Conservation (phyloP, 1,139 yeast species). For the Zygoascus meyerae region DNA sequence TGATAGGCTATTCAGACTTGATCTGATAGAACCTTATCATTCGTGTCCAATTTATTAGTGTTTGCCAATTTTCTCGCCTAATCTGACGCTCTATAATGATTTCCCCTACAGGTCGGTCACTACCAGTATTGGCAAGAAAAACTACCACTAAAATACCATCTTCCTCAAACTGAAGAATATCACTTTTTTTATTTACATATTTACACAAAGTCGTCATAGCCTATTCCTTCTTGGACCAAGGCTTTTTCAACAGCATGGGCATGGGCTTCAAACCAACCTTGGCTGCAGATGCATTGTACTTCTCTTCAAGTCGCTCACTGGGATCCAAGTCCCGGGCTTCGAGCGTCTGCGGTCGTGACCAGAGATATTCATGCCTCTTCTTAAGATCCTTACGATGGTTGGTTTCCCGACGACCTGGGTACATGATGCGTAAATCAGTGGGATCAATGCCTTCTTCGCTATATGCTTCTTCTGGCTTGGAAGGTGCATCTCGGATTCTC, state of each 20-base stretch:
- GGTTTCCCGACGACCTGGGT: constrained; percentile 67
- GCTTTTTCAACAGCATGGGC: constrained; percentile 10
- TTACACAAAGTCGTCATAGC: too few relatives aligned
- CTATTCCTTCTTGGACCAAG: not conserved
- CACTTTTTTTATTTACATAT: too few relatives aligned
- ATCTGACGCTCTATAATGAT: too few relatives aligned
- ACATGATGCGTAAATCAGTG: constrained; percentile 46
- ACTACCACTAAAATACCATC: too few relatives aligned
- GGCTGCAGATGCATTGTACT: constrained; percentile 9
- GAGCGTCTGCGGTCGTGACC: constrained; percentile 9
- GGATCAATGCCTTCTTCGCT: constrained; percentile 52
- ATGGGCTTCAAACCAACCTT: constrained; percentile 10
- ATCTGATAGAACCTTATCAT: too few relatives aligned
- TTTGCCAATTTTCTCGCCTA: too few relatives aligned
- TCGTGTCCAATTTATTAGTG: too few relatives aligned
- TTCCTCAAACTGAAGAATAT: too few relatives aligned
- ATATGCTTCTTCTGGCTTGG: constrained; percentile 19
- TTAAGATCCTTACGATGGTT: constrained; percentile 44
- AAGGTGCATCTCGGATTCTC: constrained; percentile 35
- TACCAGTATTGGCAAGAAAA: too few relatives aligned
- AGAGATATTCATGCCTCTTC: constrained; percentile 57
- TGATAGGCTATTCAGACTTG: too few relatives aligned
- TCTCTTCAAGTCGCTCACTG: constrained; percentile 2
- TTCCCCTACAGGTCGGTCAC: too few relatives aligned
- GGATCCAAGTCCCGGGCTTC: not conserved